Conservation (phyloP, 2,329 filamentous ascomycete species). For the Coniochaeta sp. region DNA sequence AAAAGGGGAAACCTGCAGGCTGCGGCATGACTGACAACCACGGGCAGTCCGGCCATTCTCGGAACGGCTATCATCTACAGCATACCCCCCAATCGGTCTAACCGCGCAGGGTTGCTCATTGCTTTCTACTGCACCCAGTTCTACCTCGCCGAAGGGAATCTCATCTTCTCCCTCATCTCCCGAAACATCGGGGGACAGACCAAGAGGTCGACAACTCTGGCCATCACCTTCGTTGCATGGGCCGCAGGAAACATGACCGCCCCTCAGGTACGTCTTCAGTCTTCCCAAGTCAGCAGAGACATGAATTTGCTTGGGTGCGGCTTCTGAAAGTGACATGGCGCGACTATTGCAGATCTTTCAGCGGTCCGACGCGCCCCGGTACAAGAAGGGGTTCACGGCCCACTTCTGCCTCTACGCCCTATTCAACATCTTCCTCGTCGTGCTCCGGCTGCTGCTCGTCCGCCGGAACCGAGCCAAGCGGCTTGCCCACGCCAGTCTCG, state of each 20-base stretch:
- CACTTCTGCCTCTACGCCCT: conserved; percentile 27
- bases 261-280: conserved; percentile 22
- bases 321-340: not conserved
- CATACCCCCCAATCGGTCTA: conserved; percentile 19
- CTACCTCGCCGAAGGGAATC: conserved; percentile 31
- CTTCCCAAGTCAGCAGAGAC: too few species aligned
- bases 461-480: conserved; percentile 16
- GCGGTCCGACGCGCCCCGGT: conserved; percentile 10
- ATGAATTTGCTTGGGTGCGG: too few species aligned
- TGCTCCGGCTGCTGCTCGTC: conserved; percentile 16
- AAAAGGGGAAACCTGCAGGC: conserved; percentile 1
- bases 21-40: too few species aligned
- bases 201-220: conserved; percentile 33
- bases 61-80: conserved; percentile 33
- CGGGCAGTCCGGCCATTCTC: conserved; percentile 22
- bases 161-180: conserved; percentile 33
- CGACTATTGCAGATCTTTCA: conserved; percentile 12
- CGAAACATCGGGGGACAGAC: conserved; percentile 35
- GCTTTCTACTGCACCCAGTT: conserved; percentile 38
- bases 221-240: conserved; percentile 32
- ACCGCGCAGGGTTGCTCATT: conserved; percentile 28
- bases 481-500: conserved; percentile 1
- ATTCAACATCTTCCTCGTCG: conserved; percentile 21
- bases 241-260: conserved; percentile 34
- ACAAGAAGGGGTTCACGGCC: conserved; percentile 23